A percentile compares a stretch with the other conserved stretches of the same genome.
These are phyloP conservation scores for Aspergillus saccharolyticus DNA, from an alignment of 495 filamentous ascomycete species.

Conservation along the genomic window DNA sequence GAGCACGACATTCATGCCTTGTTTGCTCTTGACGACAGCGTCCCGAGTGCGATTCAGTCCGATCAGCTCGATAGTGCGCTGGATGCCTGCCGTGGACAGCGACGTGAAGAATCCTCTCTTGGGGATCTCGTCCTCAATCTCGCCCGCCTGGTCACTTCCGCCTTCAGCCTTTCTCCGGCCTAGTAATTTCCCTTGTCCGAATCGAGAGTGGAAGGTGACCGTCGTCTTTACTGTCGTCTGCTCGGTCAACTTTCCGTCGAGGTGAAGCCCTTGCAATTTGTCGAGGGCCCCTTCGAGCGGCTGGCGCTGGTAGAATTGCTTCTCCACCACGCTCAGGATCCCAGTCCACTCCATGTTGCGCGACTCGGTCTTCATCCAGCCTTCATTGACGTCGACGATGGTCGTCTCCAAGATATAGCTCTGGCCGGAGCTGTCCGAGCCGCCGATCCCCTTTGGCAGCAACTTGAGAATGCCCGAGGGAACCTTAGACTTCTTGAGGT, in stretches of 20 bases:
- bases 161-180: slow-evolving; percentile 38
- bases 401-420: slow-evolving; percentile 91
- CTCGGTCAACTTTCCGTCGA: slow-evolving; percentile 43
- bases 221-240: slow-evolving; percentile 78
- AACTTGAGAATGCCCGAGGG: slow-evolving; percentile 78
- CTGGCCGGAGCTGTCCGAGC: slow-evolving; percentile 64
- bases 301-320: slow-evolving; percentile 66
- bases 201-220: slow-evolving; percentile 77
- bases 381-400: slow-evolving; percentile 81
- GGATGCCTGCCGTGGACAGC: slow-evolving; percentile 76
- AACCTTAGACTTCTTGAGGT: slow-evolving; percentile 89
- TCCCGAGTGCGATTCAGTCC: slow-evolving; percentile 78
- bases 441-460: slow-evolving; percentile 70
- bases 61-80: slow-evolving; percentile 85
- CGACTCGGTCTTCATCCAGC: slow-evolving; percentile 82
- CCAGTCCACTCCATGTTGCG: slow-evolving; percentile 87
- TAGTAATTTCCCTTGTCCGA: slow-evolving; percentile 68
- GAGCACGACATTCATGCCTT: slow-evolving; percentile 93
- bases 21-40: slow-evolving; percentile 78
- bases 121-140: slow-evolving; percentile 47
- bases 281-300: slow-evolving; percentile 20
- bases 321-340: slow-evolving; percentile 86
- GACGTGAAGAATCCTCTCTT: slow-evolving; percentile 61
- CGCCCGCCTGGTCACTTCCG: slow-evolving; percentile 23
- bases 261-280: slow-evolving; percentile 24